Conservation (phyloP, 2,329 filamentous ascomycete species). For the Fusarium sp. region DNA sequence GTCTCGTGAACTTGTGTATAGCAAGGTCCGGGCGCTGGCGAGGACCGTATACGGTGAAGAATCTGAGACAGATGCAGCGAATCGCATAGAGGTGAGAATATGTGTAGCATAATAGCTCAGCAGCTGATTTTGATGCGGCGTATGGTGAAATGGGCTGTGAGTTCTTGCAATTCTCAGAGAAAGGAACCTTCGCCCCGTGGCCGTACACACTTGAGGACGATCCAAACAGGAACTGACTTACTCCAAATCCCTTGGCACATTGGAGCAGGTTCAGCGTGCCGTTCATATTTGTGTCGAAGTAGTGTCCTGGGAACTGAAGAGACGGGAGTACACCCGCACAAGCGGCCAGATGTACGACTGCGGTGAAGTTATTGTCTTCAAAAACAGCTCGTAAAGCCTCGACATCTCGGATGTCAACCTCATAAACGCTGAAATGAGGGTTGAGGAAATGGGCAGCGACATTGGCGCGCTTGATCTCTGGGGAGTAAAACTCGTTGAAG, state of each 20-base stretch:
- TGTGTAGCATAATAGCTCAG: constrained; percentile 13
- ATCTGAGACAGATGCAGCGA: constrained; percentile 21
- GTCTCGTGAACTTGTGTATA: constrained; percentile 22
- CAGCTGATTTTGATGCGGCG: constrained; percentile 14
- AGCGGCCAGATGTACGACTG: constrained; percentile 14
- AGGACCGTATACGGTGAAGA: constrained; percentile 23
- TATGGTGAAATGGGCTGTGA: constrained; percentile 15
- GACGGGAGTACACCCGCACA: constrained; percentile 23
- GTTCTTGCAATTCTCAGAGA: constrained; percentile 11
- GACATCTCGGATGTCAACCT: constrained; percentile 18
- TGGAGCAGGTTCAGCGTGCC: constrained; percentile 17
- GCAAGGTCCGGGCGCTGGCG: constrained; percentile 22
- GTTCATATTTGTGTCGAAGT: constrained; percentile 24
- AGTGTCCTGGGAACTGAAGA: neutral
- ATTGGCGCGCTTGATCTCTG: constrained; percentile 23
- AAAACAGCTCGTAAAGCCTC: constrained; percentile 7
- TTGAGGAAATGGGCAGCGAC: constrained; percentile 8
- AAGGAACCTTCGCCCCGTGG: constrained; percentile 10
- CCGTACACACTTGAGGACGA: constrained; percentile 23
- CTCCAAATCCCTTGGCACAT: constrained; percentile 14
- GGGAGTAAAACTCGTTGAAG: constrained; percentile 21
- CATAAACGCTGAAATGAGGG: constrained; percentile 8
- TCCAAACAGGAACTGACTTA: constrained; percentile 20
- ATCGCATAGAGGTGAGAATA: constrained; percentile 17
- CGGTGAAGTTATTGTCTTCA: constrained; percentile 1